Evolutionary conservation across 495 filamentous ascomycete genomes (phyloP).

Genomic region (Penicillium odoratum): DNA sequence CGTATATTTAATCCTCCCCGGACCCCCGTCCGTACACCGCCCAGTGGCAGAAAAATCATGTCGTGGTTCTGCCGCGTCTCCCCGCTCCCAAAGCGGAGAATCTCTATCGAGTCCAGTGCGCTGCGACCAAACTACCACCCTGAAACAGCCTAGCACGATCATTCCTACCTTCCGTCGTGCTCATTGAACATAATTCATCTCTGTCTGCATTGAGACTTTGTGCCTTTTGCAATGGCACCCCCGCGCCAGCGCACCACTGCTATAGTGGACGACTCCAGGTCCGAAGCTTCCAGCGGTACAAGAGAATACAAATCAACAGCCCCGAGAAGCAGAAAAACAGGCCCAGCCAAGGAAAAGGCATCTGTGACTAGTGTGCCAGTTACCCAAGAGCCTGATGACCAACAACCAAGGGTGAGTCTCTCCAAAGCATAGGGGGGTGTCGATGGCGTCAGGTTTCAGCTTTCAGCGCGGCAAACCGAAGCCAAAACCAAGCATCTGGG

Average conservation of each 20-base stretch:
- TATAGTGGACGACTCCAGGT: constrained; percentile 52
- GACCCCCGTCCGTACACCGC: constrained; percentile 15
- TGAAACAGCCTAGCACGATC: constrained; percentile 1
- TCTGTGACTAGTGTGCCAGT: constrained; percentile 41
- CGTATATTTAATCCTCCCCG: background rate
- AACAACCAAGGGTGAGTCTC: constrained; percentile 36
- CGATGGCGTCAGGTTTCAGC: constrained; percentile 5
- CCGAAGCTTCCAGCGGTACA: constrained; percentile 54
- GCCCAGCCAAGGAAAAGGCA: constrained; percentile 30
- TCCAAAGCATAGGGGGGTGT: constrained; percentile 4
- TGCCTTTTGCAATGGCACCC: constrained; percentile 40
- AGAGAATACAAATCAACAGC: constrained; percentile 42
- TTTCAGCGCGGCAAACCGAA: background rate
- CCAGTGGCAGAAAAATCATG: constrained; percentile 14
- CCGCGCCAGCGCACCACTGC: constrained; percentile 47
- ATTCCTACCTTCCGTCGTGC: background rate
- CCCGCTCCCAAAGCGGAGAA: constrained; percentile 37
- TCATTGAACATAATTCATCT: constrained; percentile 1
- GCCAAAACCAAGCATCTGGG: background rate
- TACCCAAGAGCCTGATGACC: constrained; percentile 25
- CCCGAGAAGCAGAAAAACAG: constrained; percentile 37
- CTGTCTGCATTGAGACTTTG: background rate
- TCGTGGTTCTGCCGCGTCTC: constrained; percentile 39
- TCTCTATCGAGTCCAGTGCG: constrained; percentile 14
- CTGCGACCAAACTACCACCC: constrained; percentile 7